These are phyloP conservation scores for Tardiomyces digboiensis DNA, from an alignment of 1,139 yeast species.

Conservation along the genomic window DNA sequence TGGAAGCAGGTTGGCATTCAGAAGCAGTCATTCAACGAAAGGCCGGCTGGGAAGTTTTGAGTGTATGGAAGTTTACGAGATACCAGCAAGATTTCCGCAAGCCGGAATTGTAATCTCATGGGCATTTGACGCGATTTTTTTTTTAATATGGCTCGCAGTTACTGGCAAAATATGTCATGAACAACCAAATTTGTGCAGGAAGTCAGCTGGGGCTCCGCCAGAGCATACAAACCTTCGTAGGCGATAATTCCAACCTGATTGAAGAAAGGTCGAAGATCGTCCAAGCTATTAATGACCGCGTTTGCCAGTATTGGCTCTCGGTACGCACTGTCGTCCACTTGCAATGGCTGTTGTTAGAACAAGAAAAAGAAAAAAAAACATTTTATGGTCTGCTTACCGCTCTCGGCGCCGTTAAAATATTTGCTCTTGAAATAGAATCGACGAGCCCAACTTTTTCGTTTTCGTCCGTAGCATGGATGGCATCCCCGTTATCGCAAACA, in stretches of 20 bases:
- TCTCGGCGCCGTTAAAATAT: constrained; percentile 13
- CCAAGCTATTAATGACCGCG: constrained; percentile 22
- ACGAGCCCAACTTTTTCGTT: constrained; percentile 30
- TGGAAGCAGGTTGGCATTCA: constrained; percentile 44
- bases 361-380: background rate
- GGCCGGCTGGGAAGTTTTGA: constrained; percentile 96
- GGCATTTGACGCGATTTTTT: too few species aligned
- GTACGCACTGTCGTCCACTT: background rate
- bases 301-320: constrained; percentile 11
- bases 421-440: constrained; percentile 25
- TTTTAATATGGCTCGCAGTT: too few species aligned
- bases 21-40: constrained; percentile 48
- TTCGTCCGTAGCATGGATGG: constrained; percentile 28
- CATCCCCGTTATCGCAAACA: constrained; percentile 61
- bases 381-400: constrained; percentile 3
- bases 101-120: too few species aligned
- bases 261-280: constrained; percentile 53
- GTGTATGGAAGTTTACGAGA: constrained; percentile 38
- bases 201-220: constrained; percentile 39
- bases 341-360: constrained; percentile 2
- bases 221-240: constrained; percentile 62
- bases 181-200: constrained; percentile 46
- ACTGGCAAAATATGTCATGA: constrained; percentile 46
- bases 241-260: constrained; percentile 60
- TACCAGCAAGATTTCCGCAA: too few species aligned